Conservation (phyloP, 768 basidiomycete species). For the Russula sp. region DNA sequence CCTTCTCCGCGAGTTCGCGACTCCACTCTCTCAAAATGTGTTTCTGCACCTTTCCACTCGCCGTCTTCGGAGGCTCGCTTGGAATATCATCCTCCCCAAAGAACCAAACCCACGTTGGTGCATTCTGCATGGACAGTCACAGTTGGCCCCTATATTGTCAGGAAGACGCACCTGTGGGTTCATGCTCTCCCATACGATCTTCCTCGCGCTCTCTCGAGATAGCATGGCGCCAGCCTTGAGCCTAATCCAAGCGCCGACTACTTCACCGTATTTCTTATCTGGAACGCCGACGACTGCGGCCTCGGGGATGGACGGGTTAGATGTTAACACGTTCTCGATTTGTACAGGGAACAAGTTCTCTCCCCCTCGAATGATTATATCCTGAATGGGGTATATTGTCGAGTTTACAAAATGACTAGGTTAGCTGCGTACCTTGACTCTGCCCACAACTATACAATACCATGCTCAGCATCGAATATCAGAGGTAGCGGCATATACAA, state of each 20-base stretch:
- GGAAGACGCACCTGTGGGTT: conserved; percentile 62
- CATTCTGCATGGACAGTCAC: conserved; percentile 43
- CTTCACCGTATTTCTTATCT: conserved; percentile 62
- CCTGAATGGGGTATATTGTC: conserved; percentile 33
- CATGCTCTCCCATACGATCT: conserved; percentile 49
- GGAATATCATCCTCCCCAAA: conserved; percentile 54
- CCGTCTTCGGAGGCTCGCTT: conserved; percentile 70
- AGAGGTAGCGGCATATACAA: neutral
- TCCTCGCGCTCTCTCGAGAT: conserved; percentile 46
- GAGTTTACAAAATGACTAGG: neutral
- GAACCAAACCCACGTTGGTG: conserved; percentile 81
- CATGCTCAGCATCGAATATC: neutral
- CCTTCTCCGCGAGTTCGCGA: conserved; percentile 40
- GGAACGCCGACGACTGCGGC: conserved; percentile 70
- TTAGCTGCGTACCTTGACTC: conserved; percentile 54
- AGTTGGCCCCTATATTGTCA: neutral
- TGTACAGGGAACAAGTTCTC: conserved; percentile 85
- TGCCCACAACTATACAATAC: conserved; percentile 55
- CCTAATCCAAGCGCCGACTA: conserved; percentile 74
- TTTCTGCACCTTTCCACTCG: conserved; percentile 84
- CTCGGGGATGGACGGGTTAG: conserved; percentile 52
- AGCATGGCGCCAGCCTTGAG: conserved; percentile 28
- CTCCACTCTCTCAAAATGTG: conserved; percentile 69
- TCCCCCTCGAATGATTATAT: conserved; percentile 81
- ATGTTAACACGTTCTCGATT: conserved; percentile 68